These are phyloP conservation scores for Ilex paraguariensis DNA, from an alignment of 305 asterid genomes.

Conservation along the genomic window DNA sequence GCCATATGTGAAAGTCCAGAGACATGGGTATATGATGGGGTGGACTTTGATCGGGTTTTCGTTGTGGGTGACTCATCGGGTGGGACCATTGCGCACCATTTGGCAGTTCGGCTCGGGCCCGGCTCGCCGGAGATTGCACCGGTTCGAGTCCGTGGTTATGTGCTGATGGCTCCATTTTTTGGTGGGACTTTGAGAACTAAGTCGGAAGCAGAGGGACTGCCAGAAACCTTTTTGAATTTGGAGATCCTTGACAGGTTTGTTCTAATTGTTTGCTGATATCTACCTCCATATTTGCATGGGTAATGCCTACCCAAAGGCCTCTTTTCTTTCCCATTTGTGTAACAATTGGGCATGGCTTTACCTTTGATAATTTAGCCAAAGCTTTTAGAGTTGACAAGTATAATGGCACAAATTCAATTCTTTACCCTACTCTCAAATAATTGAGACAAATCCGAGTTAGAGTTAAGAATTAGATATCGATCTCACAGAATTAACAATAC, in stretches of 20 bases:
- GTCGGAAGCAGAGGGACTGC: constrained; percentile 11
- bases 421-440: no score
- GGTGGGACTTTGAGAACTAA: constrained; percentile 23
- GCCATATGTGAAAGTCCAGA: not conserved
- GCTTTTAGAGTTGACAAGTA: no score
- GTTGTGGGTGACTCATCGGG: constrained; percentile 31
- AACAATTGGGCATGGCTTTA: no score
- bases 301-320: no score
- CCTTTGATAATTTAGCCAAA: no score
- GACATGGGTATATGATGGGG: constrained; percentile 12
- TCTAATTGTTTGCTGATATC: not conserved
- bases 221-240: constrained; percentile 15
- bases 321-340: no score
- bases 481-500: no score
- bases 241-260: constrained; percentile 17
- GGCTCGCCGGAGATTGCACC: constrained; percentile 20
- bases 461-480: no score
- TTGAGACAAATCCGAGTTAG: no score
- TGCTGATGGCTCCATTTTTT: constrained; percentile 26
- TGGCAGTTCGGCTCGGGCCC: constrained; percentile 23
- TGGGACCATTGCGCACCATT: constrained; percentile 26
- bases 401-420: no score
- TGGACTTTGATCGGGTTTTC: constrained; percentile 23
- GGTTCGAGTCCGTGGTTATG: constrained; percentile 21
- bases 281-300: no score